These are phyloP conservation scores for Durio zibethinus DNA, from an alignment of 345 rosid genomes.

Conservation along the genomic window DNA sequence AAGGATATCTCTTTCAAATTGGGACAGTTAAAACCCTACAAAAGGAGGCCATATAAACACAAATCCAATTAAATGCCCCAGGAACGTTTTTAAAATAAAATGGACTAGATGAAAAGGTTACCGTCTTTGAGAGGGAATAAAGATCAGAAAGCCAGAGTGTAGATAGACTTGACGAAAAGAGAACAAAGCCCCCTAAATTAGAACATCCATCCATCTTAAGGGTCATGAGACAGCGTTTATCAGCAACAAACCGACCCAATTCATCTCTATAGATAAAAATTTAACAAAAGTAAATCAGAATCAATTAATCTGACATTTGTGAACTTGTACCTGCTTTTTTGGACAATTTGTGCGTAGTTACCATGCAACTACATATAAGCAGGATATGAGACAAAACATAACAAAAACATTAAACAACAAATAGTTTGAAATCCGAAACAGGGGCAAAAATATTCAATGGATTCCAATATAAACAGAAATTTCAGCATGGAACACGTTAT, in stretches of 20 bases:
- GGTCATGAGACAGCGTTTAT: constrained; percentile 67
- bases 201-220: constrained; percentile 97
- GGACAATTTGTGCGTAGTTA: not conserved
- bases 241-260: constrained; percentile 91
- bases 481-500: not conserved
- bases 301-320: constrained; percentile 6
- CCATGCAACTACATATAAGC: not conserved
- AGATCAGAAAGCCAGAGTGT: constrained; percentile 90
- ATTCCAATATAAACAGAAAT: not conserved
- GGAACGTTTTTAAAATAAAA: not conserved
- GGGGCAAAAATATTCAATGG: not conserved
- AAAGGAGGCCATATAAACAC: not conserved
- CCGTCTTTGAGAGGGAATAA: constrained; percentile 74
- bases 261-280: constrained; percentile 60
- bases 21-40: constrained; percentile 80
- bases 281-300: constrained; percentile 6
- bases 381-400: not conserved
- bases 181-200: constrained; percentile 74
- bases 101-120: constrained; percentile 21
- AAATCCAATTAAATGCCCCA: constrained; percentile 6
- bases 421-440: not conserved
- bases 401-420: not conserved
- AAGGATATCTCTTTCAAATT: constrained; percentile 75
- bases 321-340: not conserved
- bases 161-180: constrained; percentile 77